Evolutionary conservation across 208 protist species (phyloP).

Genomic region (Wallacemonas collosoma): DNA sequence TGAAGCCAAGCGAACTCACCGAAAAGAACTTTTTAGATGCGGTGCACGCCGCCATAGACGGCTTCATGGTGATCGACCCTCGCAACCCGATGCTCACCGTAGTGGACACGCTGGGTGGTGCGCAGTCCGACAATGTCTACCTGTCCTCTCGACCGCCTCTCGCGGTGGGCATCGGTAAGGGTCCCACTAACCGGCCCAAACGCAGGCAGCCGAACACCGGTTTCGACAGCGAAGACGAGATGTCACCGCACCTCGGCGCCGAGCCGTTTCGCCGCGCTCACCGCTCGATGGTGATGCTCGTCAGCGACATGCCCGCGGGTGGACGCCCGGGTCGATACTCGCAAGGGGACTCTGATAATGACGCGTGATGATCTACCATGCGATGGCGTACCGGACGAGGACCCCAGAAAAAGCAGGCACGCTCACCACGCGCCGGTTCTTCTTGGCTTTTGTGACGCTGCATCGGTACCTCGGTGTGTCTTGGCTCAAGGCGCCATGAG

Average conservation of each 20-base stretch:
- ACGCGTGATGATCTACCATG: too few relatives aligned
- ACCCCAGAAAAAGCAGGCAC: too few relatives aligned
- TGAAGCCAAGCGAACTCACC: slow-evolving; percentile 31
- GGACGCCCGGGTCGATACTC: too few relatives aligned
- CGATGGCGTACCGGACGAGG: too few relatives aligned
- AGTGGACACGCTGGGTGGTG: neutral
- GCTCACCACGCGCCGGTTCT: too few relatives aligned
- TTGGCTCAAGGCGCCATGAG: too few relatives aligned
- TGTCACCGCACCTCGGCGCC: neutral
- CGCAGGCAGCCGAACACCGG: neutral
- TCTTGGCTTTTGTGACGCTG: too few relatives aligned
- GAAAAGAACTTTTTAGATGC: slow-evolving; percentile 44
- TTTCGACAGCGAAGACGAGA: neutral
- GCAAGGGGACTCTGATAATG: too few relatives aligned
- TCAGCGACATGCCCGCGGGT: neutral
- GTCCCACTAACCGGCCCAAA: neutral
- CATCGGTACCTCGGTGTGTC: too few relatives aligned
- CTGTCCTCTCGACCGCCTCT: slow-evolving; percentile 22
- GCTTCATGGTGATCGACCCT: slow-evolving; percentile 10
- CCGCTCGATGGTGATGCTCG: slow-evolving; percentile 25
- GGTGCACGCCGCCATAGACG: slow-evolving; percentile 22
- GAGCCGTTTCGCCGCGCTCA: slow-evolving; percentile 4
- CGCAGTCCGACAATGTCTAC: slow-evolving; percentile 21
- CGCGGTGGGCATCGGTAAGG: slow-evolving; percentile 10
- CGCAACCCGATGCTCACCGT: neutral